These are phyloP conservation scores for Mucor saturninus DNA, from an alignment of 371 early-diverging fungal species.

Conservation along the genomic window DNA sequence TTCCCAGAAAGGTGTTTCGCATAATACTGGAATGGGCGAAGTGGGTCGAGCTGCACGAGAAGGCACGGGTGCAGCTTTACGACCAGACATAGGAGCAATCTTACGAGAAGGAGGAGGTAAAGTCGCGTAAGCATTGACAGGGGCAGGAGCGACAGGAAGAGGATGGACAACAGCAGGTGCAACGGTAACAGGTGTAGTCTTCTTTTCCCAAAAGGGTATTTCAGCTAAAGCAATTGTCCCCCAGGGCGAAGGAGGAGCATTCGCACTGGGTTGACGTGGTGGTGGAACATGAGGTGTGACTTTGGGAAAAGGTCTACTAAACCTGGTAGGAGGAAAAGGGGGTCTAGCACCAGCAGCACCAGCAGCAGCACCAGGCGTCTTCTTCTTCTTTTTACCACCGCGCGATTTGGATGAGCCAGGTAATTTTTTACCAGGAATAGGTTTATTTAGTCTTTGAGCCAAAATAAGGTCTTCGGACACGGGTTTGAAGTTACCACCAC, in stretches of 20 bases:
- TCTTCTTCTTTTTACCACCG: constrained; percentile 6
- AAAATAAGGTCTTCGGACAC: constrained; percentile 48
- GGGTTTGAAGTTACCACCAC: constrained; percentile 47
- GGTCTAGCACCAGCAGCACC: background rate
- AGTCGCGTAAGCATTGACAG: background rate
- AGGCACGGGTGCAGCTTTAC: background rate
- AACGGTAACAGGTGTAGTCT: background rate
- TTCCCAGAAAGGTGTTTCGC: constrained; percentile 26
- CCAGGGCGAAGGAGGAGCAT: constrained; percentile 18
- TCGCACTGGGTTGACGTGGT: background rate
- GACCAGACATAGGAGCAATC: background rate
- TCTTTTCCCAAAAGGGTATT: constrained; percentile 40
- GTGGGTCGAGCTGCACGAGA: background rate
- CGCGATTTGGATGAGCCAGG: background rate
- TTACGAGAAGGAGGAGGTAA: background rate
- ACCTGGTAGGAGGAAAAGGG: background rate
- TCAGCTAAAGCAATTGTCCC: constrained; percentile 21
- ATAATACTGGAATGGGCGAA: constrained; percentile 6
- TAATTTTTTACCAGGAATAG: constrained; percentile 30
- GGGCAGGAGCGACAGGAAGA: background rate
- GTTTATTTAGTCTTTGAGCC: constrained; percentile 39
- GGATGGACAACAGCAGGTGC: background rate
- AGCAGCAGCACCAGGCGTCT: background rate
- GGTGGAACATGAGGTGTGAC: constrained; percentile 1
- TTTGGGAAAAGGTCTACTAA: background rate